These are phyloP conservation scores for Paramarasmius palmivorus DNA, from an alignment of 1,284 basidiomycete species.

Conservation along the genomic window DNA sequence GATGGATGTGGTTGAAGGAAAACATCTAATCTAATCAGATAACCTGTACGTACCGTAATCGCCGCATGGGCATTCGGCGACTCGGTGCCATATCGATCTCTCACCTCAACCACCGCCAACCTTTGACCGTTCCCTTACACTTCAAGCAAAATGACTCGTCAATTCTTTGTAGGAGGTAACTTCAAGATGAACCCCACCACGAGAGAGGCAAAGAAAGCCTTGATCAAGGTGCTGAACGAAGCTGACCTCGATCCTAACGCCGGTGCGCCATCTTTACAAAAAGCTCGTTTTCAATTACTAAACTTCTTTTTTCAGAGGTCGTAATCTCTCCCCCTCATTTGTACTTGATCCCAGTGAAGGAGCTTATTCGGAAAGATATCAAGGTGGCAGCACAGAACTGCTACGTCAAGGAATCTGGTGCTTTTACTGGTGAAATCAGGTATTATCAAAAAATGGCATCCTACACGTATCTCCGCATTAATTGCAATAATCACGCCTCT, in stretches of 20 bases:
- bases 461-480: conserved; percentile 6
- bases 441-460: conserved; percentile 24
- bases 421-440: conserved; percentile 97
- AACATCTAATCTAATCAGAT: too few relatives aligned
- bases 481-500: conserved; percentile 3
- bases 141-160: conserved; percentile 56
- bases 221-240: conserved; percentile 73
- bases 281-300: neutral
- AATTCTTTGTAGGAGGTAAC: conserved; percentile 92
- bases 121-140: neutral
- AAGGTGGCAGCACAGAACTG: conserved; percentile 92
- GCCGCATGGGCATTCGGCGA: neutral
- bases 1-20: too few relatives aligned
- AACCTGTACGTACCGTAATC: neutral
- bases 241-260: conserved; percentile 74
- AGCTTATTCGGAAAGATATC: conserved; percentile 60
- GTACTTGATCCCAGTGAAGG: conserved; percentile 75
- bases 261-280: conserved; percentile 46
- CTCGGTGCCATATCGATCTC: neutral
- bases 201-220: conserved; percentile 59
- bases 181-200: conserved; percentile 93
- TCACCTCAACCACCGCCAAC: neutral
- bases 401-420: conserved; percentile 84
- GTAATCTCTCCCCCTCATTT: conserved; percentile 90
- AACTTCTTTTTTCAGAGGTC: conserved; percentile 62